phyloP scores from a whole-genome alignment of 2,329 filamentous ascomycete species.

The Cytospora leucostoma region DNA sequence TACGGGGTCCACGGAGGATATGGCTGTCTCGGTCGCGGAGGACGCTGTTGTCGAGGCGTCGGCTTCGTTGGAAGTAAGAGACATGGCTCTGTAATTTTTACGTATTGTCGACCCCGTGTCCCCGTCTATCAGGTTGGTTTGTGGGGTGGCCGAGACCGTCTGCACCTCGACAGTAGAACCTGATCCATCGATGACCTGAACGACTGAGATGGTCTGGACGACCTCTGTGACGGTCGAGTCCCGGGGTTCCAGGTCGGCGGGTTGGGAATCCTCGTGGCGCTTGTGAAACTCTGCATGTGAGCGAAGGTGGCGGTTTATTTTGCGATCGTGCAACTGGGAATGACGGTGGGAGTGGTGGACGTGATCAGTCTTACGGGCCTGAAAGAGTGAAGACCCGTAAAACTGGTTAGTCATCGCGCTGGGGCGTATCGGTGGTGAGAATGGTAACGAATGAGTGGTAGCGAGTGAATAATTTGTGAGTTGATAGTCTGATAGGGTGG shows the following conservation, averaged over 20 bases:
- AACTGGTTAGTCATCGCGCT: conserved; percentile 48
- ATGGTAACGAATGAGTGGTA: conserved; percentile 4
- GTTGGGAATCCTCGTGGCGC: conserved; percentile 31
- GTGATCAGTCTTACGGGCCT: conserved; percentile 43
- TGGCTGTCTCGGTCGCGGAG: conserved; percentile 17
- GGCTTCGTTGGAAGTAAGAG: conserved; percentile 10
- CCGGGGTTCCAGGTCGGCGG: conserved; percentile 31
- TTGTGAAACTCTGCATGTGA: conserved; percentile 34
- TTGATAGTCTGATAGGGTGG: conserved; percentile 8
- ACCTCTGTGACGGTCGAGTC: conserved; percentile 47
- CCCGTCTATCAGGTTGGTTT: conserved; percentile 42
- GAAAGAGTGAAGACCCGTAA: conserved; percentile 52
- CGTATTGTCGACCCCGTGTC: conserved; percentile 41
- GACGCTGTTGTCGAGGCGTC: conserved; percentile 20
- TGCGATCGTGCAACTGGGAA: conserved; percentile 32
- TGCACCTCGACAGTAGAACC: conserved; percentile 48
- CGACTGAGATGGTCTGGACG: conserved; percentile 57
- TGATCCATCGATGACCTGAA: conserved; percentile 52
- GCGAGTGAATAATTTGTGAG: neutral
- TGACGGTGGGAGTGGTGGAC: conserved; percentile 34
- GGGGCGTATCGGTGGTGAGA: conserved; percentile 29
- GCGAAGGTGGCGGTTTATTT: conserved; percentile 32
- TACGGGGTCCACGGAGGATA: conserved; percentile 20
- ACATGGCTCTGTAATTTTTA: conserved; percentile 30
- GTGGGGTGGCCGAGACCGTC: conserved; percentile 44